These are phyloP conservation scores for Pythium rishiriense DNA, from an alignment of 352 stramenopile genomes.

Conservation along the genomic window DNA sequence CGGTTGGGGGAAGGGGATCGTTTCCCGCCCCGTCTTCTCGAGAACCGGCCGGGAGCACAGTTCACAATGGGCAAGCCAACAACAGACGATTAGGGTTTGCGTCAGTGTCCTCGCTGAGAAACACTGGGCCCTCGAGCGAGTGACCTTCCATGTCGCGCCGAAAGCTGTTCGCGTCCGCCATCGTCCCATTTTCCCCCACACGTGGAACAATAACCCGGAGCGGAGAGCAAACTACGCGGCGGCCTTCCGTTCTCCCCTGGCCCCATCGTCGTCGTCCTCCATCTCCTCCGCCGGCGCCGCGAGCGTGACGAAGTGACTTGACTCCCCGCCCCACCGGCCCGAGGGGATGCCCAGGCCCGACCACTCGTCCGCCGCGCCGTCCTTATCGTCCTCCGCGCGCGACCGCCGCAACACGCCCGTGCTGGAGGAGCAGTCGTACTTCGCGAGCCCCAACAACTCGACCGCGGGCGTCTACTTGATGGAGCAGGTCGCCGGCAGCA, in stretches of 20 bases:
- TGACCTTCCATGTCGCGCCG: slow-evolving; percentile 10
- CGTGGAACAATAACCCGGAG: not conserved
- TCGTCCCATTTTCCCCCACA: slow-evolving; percentile 8
- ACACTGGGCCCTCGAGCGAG: slow-evolving; percentile 7
- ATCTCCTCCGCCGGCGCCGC: not conserved
- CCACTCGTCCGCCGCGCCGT: slow-evolving; percentile 1
- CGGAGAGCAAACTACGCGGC: not conserved
- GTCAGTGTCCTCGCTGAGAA: not conserved
- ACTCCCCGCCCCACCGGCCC: not conserved
- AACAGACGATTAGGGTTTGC: not conserved
- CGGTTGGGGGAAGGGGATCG: not conserved
- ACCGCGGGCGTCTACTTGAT: slow-evolving; percentile 68
- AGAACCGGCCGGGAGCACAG: slow-evolving; percentile 14
- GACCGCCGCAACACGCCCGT: slow-evolving; percentile 67
- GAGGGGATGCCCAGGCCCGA: slow-evolving; percentile 30
- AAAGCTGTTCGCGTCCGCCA: not conserved
- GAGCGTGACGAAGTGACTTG: not conserved
- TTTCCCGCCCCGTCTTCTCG: slow-evolving; percentile 4
- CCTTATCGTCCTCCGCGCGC: slow-evolving; percentile 1
- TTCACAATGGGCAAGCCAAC: slow-evolving; percentile 1
- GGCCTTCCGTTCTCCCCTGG: not conserved
- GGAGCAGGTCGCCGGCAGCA: slow-evolving; percentile 38
- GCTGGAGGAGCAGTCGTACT: slow-evolving; percentile 73
- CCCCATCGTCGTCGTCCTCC: not conserved
- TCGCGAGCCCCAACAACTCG: slow-evolving; percentile 45